Percentiles rank a stretch among this genome's conserved stretches.
These are phyloP conservation scores for Symmetrospora coprosmae DNA, from an alignment of 768 basidiomycete genomes.

Conservation along the genomic window DNA sequence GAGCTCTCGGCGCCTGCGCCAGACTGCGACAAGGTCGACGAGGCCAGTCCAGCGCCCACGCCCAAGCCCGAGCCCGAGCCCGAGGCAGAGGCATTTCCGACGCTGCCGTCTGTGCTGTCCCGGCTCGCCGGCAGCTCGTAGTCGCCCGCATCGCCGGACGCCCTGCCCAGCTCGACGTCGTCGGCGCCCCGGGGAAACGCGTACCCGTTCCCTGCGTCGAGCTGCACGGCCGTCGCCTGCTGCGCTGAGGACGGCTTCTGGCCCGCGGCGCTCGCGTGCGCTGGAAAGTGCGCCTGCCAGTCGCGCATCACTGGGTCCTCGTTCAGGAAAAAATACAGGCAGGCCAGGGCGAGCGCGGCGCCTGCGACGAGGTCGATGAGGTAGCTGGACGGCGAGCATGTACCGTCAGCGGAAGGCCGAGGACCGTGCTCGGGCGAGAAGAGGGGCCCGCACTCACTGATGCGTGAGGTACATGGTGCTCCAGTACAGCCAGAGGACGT, in stretches of 20 bases:
- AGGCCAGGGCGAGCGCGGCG: slow-evolving; percentile 69
- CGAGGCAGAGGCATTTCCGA: too few relatives aligned
- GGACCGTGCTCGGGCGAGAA: neutral
- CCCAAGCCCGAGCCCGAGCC: too few relatives aligned
- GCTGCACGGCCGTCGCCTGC: too few relatives aligned
- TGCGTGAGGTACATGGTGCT: slow-evolving; percentile 97
- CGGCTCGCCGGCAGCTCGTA: neutral
- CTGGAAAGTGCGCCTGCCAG: slow-evolving; percentile 2
- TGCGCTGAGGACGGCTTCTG: too few relatives aligned
- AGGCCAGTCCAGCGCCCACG: too few relatives aligned
- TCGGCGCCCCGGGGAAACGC: neutral
- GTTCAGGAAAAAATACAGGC: slow-evolving; percentile 46
- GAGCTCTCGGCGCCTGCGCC: too few relatives aligned
- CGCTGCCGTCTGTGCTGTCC: neutral
- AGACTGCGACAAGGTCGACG: too few relatives aligned
- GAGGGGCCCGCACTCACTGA: slow-evolving; percentile 18
- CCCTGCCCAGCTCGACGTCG: neutral
- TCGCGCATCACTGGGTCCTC: slow-evolving; percentile 15
- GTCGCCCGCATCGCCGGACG: neutral
- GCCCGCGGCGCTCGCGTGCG: too few relatives aligned
- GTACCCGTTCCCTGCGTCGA: too few relatives aligned
- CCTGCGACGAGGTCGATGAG: slow-evolving; percentile 94
- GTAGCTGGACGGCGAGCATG: slow-evolving; percentile 94
- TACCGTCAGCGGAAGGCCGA: neutral
- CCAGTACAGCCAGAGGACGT: slow-evolving; percentile 82